Evolutionary conservation across 73 alveolate species (phyloP).

Genomic region (Paraurostyla sp.): DNA sequence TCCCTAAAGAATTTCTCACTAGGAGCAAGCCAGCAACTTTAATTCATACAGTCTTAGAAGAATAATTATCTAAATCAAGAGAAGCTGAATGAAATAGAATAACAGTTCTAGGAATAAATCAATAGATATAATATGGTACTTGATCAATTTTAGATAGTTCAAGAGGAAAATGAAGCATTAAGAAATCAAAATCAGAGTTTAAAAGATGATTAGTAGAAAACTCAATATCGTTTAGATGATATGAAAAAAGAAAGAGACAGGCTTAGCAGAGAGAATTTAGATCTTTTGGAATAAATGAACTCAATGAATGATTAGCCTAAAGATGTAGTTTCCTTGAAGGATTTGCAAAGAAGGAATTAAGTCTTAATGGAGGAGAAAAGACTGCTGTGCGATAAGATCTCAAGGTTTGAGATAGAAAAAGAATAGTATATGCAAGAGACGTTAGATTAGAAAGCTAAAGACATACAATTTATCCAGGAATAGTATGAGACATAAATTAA

Average conservation of each 20-base stretch:
- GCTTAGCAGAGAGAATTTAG: not conserved
- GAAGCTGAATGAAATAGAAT: slow-evolving; percentile 22
- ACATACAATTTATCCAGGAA: not conserved
- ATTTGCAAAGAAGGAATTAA: not conserved
- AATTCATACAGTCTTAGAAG: not conserved
- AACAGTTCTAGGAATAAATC: slow-evolving; percentile 29
- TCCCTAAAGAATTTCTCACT: slow-evolving; percentile 49
- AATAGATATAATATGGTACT: not conserved
- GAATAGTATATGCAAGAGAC: not conserved
- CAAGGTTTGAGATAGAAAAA: slow-evolving; percentile 21
- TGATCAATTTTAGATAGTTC: slow-evolving; percentile 5
- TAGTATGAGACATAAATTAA: slow-evolving; percentile 12
- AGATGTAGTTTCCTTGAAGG: not conserved
- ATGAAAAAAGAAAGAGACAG: not conserved
- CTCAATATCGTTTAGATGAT: not conserved
- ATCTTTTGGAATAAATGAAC: not conserved
- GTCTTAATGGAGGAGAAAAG: slow-evolving; percentile 24
- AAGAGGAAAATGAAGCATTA: not conserved
- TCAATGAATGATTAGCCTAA: not conserved
- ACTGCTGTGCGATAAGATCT: slow-evolving; percentile 11
- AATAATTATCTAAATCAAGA: not conserved
- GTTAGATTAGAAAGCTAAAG: not conserved
- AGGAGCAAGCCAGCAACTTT: slow-evolving; percentile 32
- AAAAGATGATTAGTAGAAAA: not conserved
- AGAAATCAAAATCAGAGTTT: not conserved